A percentile compares a stretch with the other conserved stretches of the same genome.
phyloP scores from a whole-genome alignment of 768 basidiomycete genomes.

The Leccinum incarnatum region DNA sequence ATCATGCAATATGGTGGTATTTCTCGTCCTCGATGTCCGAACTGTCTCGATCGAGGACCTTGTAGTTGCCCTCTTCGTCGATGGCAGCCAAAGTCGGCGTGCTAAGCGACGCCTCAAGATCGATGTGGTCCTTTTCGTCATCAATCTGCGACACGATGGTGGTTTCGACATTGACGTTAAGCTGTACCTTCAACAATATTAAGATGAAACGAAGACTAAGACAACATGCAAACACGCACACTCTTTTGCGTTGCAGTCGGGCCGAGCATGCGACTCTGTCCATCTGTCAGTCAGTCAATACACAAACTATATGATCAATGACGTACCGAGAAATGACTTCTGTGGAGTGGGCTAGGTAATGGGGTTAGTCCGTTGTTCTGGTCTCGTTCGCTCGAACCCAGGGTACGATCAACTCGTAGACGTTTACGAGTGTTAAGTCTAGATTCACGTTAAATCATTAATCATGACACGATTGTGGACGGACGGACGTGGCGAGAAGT shows the following conservation, averaged over 20 bases:
- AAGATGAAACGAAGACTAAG: not conserved
- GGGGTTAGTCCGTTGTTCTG: slow-evolving; percentile 7
- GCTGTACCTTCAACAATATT: slow-evolving; percentile 4
- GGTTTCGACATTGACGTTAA: slow-evolving; percentile 35
- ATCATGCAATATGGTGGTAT: slow-evolving; percentile 11
- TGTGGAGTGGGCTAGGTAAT: slow-evolving; percentile 18
- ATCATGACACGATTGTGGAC: not conserved
- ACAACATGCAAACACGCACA: slow-evolving; percentile 12
- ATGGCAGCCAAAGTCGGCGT: slow-evolving; percentile 9
- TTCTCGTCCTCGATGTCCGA: slow-evolving; percentile 20
- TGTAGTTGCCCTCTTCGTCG: slow-evolving; percentile 12
- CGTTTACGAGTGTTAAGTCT: slow-evolving; percentile 34
- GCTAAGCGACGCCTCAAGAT: slow-evolving; percentile 19
- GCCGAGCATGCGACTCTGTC: slow-evolving; percentile 25
- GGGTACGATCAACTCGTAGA: slow-evolving; percentile 23
- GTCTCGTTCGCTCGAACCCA: slow-evolving; percentile 28
- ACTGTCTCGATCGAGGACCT: slow-evolving; percentile 16
- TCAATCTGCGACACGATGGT: slow-evolving; percentile 33
- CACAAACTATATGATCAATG: not conserved
- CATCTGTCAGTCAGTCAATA: not conserved
- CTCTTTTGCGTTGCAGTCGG: slow-evolving; percentile 19
- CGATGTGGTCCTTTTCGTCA: slow-evolving; percentile 21
- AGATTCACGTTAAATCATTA: not conserved
- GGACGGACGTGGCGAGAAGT: slow-evolving; percentile 33
- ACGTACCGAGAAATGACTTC: slow-evolving; percentile 26